Percentiles rank a stretch among this genome's conserved stretches.
Evolutionary conservation across 2,329 filamentous ascomycete genomes (phyloP).

Genomic region (Phoma sp.): DNA sequence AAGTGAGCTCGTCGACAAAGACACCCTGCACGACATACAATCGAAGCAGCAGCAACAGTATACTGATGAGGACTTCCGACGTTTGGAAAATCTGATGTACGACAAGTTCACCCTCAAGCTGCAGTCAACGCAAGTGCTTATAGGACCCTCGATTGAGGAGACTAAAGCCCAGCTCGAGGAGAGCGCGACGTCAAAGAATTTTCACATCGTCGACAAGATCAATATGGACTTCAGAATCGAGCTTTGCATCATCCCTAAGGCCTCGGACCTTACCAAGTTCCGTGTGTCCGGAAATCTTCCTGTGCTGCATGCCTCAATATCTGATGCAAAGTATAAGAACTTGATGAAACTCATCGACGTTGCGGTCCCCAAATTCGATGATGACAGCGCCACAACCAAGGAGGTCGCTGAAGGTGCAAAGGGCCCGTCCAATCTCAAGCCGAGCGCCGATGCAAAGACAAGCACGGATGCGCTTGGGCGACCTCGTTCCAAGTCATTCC

Average conservation of each 20-base stretch:
- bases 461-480: conserved; percentile 52
- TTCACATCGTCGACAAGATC: conserved; percentile 95
- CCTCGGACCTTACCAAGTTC: conserved; percentile 88
- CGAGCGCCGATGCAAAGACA: conserved; percentile 35
- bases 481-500: conserved; percentile 73
- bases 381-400: conserved; percentile 50
- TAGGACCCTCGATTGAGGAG: conserved; percentile 89
- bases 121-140: conserved; percentile 92
- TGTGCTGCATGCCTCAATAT: conserved; percentile 87
- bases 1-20: conserved; percentile 90
- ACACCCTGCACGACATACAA: conserved; percentile 88
- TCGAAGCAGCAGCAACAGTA: conserved; percentile 87
- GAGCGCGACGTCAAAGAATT: conserved; percentile 70
- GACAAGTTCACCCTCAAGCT: conserved; percentile 95
- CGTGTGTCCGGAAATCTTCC: conserved; percentile 91
- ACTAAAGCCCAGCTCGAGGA: conserved; percentile 81
- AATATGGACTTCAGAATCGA: conserved; percentile 98
- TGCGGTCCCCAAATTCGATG: conserved; percentile 83
- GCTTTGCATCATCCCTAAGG: conserved; percentile 94
- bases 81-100: conserved; percentile 93
- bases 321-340: conserved; percentile 95
- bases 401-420: conserved; percentile 44
- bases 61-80: conserved; percentile 85
- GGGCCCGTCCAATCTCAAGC: conserved; percentile 48
- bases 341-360: conserved; percentile 96